A percentile compares a stretch with the other conserved stretches of the same genome.
phyloP scores from a whole-genome alignment of 2,329 filamentous ascomycete genomes.

The Trichoderma endophyticum region DNA sequence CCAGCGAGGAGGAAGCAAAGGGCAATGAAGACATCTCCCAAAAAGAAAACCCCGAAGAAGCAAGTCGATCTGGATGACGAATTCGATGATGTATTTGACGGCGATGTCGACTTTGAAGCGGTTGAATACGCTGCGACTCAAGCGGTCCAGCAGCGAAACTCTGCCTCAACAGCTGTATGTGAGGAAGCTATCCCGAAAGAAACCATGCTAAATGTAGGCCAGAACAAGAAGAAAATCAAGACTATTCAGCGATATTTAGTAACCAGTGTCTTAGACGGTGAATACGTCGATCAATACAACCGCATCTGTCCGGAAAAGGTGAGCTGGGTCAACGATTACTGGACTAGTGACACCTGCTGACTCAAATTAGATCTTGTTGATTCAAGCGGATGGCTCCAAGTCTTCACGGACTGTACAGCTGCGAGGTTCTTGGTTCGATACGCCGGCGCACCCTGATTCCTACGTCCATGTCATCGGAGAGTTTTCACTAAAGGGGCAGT shows the following conservation, averaged over 20 bases:
- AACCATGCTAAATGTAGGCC: slow-evolving; percentile 61
- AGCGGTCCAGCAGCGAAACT: slow-evolving; percentile 41
- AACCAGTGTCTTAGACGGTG: slow-evolving; percentile 66
- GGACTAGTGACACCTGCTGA: neutral
- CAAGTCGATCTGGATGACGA: slow-evolving; percentile 30
- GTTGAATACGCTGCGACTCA: slow-evolving; percentile 72
- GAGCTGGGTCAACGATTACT: slow-evolving; percentile 24
- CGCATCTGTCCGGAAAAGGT: slow-evolving; percentile 69
- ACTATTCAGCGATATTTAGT: slow-evolving; percentile 86
- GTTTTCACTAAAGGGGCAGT: slow-evolving; percentile 68
- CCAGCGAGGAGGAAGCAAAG: slow-evolving; percentile 10
- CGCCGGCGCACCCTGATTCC: slow-evolving; percentile 67
- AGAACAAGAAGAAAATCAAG: slow-evolving; percentile 65
- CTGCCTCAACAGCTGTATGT: slow-evolving; percentile 38
- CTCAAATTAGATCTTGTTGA: slow-evolving; percentile 64
- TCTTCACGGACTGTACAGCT: slow-evolving; percentile 67
- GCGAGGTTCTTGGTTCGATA: slow-evolving; percentile 83
- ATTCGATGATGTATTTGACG: slow-evolving; percentile 51
- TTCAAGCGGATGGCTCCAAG: slow-evolving; percentile 73
- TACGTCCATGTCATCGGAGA: slow-evolving; percentile 84
- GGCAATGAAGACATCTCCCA: neutral
- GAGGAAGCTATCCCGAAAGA: slow-evolving; percentile 24
- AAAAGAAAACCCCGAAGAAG: slow-evolving; percentile 12
- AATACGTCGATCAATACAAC: slow-evolving; percentile 63
- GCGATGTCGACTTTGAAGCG: slow-evolving; percentile 76